Conservation (phyloP, 2,329 filamentous ascomycete genomes). For the Ophiocordyceps australis region DNA sequence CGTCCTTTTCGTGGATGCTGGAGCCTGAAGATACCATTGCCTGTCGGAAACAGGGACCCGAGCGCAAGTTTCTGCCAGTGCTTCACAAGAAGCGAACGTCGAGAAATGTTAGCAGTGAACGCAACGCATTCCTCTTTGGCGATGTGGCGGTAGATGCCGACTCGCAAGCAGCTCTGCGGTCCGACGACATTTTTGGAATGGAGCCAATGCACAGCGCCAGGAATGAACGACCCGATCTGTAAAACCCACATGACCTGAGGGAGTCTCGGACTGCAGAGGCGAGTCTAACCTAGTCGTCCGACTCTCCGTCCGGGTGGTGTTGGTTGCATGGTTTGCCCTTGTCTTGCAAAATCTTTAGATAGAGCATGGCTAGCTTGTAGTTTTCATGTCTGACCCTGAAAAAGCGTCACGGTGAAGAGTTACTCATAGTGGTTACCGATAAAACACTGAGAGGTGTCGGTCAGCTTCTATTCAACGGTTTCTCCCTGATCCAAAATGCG, state of each 20-base stretch:
- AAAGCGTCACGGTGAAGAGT: no score
- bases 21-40: constrained; percentile 26
- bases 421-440: no score
- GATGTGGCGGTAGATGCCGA: constrained; percentile 23
- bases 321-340: no score
- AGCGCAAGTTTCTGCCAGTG: constrained; percentile 13
- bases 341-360: no score
- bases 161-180: constrained; percentile 15
- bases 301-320: no score
- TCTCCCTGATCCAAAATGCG: constrained; percentile 37
- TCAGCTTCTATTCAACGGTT: no score
- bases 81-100: constrained; percentile 21
- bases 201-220: constrained; percentile 23
- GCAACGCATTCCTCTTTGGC: constrained; percentile 42
- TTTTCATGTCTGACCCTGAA: no score
- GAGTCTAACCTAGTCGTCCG: neutral
- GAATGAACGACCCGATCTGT: constrained; percentile 2
- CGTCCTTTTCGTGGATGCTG: constrained; percentile 67
- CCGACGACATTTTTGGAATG: constrained; percentile 36
- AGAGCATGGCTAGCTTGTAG: no score
- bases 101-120: constrained; percentile 28
- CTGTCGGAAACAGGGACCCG: constrained; percentile 3
- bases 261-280: no score
- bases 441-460: no score
- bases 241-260: no score